Base-by-base conservation (phyloP, 345 rosid species). In the Orychophragmus violaceus region DNA sequence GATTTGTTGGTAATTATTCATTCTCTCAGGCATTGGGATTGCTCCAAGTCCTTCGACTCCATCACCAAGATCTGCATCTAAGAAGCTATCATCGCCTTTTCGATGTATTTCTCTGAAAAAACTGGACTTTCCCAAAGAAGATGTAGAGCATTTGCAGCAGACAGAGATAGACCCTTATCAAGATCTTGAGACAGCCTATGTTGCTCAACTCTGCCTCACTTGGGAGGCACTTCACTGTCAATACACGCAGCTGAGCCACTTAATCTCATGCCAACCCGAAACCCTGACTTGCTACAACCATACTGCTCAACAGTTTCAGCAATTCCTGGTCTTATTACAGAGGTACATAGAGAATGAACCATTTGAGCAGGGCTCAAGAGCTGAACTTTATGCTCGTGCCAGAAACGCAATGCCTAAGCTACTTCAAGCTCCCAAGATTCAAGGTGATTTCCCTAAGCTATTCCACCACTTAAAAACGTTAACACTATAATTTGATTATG, bases 181-280 rank as follows among this genome's bases (percentile, higher is more conserved):
- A 35, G 96, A 90, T 79, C 78, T 94, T 18, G 99, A 94, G 74
- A 80, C 74, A 42, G 92, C 95, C 4, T 94, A 94, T 71, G 89
- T 94, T 42, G 97, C 89, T 76, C 99, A 90, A 17, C 69, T 86
- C 68, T 90, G 96, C 83, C 81, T 94, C 76, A 84, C 97, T 14
- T 94, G 97, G 99, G 99, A 94, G 80, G 93, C 94, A 14, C 90
- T 94, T 70, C 99, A 94, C 57, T 87, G 95, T 75, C 99, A 90
- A 28, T 90, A 88, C 72, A 78, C 93, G 17, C 97, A 88, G 67
- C 79, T 94, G 57, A 69, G 81, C 74, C 96, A 84, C 65, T 70
- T 83, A 51, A 83, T 90, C 59, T 82, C 83, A 29, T 83, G 81
- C 63, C 91, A 88, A 58, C 87, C 84, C 0, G 93, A 84, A 45